phyloP scores from a whole-genome alignment of 176 grass and related monocot species.

The Carex kokanica region DNA sequence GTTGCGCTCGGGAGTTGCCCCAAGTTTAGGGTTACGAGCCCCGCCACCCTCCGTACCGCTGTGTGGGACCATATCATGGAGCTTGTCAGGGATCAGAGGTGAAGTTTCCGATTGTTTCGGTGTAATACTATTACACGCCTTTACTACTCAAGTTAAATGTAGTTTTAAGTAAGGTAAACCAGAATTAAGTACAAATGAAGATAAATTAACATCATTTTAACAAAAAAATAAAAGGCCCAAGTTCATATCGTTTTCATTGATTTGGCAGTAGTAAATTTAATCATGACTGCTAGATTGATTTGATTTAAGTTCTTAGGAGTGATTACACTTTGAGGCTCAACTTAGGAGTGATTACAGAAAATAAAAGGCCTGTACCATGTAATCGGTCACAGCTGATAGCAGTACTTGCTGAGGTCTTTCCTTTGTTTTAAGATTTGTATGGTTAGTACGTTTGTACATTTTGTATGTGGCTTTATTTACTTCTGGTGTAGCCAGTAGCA shows the following conservation, averaged over 20 bases:
- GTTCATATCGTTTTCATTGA: not conserved
- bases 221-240: not conserved
- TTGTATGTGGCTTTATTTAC: not conserved
- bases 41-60: constrained; percentile 46
- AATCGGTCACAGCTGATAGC: not conserved
- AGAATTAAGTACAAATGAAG: not conserved
- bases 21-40: constrained; percentile 79
- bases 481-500: not conserved
- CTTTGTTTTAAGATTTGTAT: not conserved
- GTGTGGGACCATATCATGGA: constrained; percentile 85
- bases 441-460: not conserved
- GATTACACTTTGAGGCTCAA: not conserved
- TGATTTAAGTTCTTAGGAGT: not conserved
- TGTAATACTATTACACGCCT: not conserved
- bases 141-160: not conserved
- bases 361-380: not conserved
- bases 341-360: too few relatives aligned
- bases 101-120: constrained; percentile 6
- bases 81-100: constrained; percentile 65
- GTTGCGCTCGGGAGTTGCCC: constrained; percentile 88
- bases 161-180: not conserved
- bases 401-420: not conserved
- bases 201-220: not conserved
- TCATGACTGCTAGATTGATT: not conserved
- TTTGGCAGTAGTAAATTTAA: not conserved